Percentiles rank a stretch among this genome's conserved stretches.
Evolutionary conservation across 1,139 yeast species (phyloP).

Genomic region (Diutina ranongensis): DNA sequence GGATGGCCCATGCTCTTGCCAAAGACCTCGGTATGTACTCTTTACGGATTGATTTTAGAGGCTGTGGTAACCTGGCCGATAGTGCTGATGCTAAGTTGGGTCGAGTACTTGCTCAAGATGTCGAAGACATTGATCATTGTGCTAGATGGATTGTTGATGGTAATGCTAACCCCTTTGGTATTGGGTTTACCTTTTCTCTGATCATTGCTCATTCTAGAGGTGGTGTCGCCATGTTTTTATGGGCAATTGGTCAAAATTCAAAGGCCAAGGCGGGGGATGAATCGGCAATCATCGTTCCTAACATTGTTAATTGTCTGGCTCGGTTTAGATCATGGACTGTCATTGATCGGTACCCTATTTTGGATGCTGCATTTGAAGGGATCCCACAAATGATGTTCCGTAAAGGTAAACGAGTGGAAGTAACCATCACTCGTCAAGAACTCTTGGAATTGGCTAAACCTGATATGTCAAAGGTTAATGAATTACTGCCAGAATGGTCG

Average conservation of each 20-base stretch:
- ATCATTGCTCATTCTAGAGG: conserved; percentile 77
- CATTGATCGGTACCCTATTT: conserved; percentile 21
- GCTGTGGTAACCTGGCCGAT: conserved; percentile 69
- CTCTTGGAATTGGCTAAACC: conserved; percentile 40
- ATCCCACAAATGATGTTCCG: conserved; percentile 28
- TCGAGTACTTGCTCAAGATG: conserved; percentile 49
- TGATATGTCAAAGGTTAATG: conserved; percentile 30
- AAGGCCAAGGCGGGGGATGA: conserved; percentile 12
- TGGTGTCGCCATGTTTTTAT: conserved; percentile 60
- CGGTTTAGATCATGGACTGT: conserved; percentile 36
- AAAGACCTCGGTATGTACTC: conserved; percentile 47
- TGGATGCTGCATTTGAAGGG: conserved; percentile 12
- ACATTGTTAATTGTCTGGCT: conserved; percentile 61
- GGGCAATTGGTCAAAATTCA: conserved; percentile 41
- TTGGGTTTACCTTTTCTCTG: conserved; percentile 36
- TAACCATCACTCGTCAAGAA: conserved; percentile 41
- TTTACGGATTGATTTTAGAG: conserved; percentile 74
- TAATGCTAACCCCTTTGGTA: conserved; percentile 24
- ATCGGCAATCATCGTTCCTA: conserved; percentile 38
- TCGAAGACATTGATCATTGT: conserved; percentile 51
- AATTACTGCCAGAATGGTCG: conserved; percentile 35
- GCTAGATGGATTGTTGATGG: conserved; percentile 31
- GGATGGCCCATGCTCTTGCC: conserved; percentile 52
- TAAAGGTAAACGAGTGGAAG: conserved; percentile 32
- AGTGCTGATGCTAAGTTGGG: conserved; percentile 28